A percentile compares a stretch with the other conserved stretches of the same genome.
phyloP scores from a whole-genome alignment of 768 basidiomycete species.

The Pleurotus giganteus region DNA sequence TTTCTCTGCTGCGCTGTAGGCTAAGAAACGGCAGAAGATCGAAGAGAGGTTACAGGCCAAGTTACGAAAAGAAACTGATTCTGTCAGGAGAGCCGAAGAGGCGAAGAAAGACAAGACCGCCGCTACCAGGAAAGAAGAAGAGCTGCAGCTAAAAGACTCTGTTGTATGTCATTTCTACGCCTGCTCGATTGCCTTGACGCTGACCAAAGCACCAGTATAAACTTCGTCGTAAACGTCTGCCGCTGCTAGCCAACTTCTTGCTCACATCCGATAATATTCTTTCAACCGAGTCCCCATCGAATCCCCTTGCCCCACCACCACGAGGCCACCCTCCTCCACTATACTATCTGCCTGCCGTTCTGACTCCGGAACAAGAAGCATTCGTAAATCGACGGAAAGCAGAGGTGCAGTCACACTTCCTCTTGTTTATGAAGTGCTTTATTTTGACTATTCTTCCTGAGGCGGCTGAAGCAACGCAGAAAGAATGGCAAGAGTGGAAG shows the following conservation, averaged over 20 bases:
- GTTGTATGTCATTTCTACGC: slow-evolving; percentile 48
- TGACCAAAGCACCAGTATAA: slow-evolving; percentile 51
- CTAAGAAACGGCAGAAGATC: slow-evolving; percentile 79
- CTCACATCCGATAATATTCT: slow-evolving; percentile 70
- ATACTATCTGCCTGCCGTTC: slow-evolving; percentile 71
- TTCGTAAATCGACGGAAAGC: slow-evolving; percentile 61
- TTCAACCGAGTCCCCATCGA: slow-evolving; percentile 32
- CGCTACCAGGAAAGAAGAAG: slow-evolving; percentile 81
- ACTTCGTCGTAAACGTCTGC: slow-evolving; percentile 68
- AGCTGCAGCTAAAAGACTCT: slow-evolving; percentile 76
- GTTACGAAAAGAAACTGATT: slow-evolving; percentile 81
- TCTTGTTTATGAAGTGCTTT: background rate
- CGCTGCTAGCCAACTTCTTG: slow-evolving; percentile 71
- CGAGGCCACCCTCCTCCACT: slow-evolving; percentile 74
- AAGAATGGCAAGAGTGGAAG: slow-evolving; percentile 66
- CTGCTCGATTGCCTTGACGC: background rate
- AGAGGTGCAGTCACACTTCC: slow-evolving; percentile 42
- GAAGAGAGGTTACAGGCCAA: slow-evolving; percentile 85
- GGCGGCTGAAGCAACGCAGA: slow-evolving; percentile 62
- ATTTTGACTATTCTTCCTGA: slow-evolving; percentile 23
- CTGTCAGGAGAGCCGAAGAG: slow-evolving; percentile 83
- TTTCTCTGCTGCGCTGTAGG: slow-evolving; percentile 38
- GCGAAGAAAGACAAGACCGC: slow-evolving; percentile 78
- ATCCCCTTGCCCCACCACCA: slow-evolving; percentile 45
- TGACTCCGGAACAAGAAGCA: slow-evolving; percentile 67